Conservation (phyloP, 306 rosid genomes). For the Malus orientalis region DNA sequence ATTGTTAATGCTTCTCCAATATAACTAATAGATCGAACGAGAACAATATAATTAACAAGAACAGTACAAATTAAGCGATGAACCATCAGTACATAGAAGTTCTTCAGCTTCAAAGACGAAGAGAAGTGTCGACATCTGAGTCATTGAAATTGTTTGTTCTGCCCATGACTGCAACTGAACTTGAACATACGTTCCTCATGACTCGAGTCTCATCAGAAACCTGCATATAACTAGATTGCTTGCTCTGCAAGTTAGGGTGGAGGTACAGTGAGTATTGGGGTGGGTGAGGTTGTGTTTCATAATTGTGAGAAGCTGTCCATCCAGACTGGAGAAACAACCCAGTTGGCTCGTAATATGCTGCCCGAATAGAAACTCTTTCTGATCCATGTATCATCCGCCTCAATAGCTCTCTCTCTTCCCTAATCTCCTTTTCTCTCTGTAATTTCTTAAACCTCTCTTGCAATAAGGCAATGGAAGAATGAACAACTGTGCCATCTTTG, state of each 20-base stretch:
- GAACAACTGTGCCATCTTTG: slow-evolving; percentile 15
- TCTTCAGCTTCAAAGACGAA: slow-evolving; percentile 39
- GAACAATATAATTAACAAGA: background rate
- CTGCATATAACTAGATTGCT: slow-evolving; percentile 12
- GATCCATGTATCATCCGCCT: slow-evolving; percentile 24
- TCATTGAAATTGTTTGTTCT: slow-evolving; percentile 23
- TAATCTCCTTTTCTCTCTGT: slow-evolving; percentile 45
- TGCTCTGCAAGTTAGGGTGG: slow-evolving; percentile 24
- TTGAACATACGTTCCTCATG: slow-evolving; percentile 16
- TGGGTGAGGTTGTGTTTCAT: slow-evolving; percentile 13
- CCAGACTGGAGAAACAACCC: slow-evolving; percentile 30
- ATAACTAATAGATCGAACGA: background rate
- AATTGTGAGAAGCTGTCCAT: slow-evolving; percentile 10
- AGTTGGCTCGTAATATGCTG: slow-evolving; percentile 4
- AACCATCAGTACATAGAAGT: background rate
- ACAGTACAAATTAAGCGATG: slow-evolving; percentile 2
- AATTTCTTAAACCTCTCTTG: slow-evolving; percentile 43
- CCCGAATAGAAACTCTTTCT: background rate
- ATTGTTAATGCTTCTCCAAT: slow-evolving; percentile 8
- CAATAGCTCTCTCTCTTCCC: slow-evolving; percentile 39
- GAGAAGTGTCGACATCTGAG: slow-evolving; percentile 41
- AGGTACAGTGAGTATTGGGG: slow-evolving; percentile 23
- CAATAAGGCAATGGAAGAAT: slow-evolving; percentile 42
- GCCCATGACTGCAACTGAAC: slow-evolving; percentile 8
- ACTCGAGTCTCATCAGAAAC: slow-evolving; percentile 6